These are phyloP conservation scores for Pecoramyces ruminantium DNA, from an alignment of 192 early-diverging fungal species.

Conservation along the genomic window DNA sequence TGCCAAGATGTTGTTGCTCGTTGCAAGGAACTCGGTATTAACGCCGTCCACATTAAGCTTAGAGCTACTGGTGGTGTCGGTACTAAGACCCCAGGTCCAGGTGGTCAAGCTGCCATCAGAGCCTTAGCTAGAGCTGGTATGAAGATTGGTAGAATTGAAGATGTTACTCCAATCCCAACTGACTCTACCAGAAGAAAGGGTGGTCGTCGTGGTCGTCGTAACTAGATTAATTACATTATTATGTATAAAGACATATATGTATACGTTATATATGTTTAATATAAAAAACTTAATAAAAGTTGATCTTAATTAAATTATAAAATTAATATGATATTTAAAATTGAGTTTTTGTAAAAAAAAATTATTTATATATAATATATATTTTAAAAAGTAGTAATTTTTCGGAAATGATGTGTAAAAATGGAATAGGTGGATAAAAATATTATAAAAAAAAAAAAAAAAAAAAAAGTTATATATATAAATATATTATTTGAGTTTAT, in stretches of 20 bases:
- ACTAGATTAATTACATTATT: not conserved
- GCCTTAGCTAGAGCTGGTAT: slow-evolving; percentile 96
- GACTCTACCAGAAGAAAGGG: slow-evolving; percentile 97
- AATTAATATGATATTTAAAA: too few species aligned
- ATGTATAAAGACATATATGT: not conserved
- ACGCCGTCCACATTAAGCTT: slow-evolving; percentile 97
- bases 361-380: too few species aligned
- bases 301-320: not conserved
- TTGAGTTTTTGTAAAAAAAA: too few species aligned
- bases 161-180: slow-evolving; percentile 96
- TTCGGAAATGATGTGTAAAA: too few species aligned
- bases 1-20: slow-evolving; percentile 94
- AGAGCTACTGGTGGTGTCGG: slow-evolving; percentile 99
- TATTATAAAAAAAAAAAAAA: too few species aligned
- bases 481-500: too few species aligned
- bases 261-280: not conserved
- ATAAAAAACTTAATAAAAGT: not conserved
- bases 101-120: slow-evolving; percentile 95
- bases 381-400: too few species aligned
- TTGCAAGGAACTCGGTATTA: slow-evolving; percentile 99
- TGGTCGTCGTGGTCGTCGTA: slow-evolving; percentile 99
- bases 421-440: too few species aligned
- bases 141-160: slow-evolving; percentile 98
- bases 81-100: slow-evolving; percentile 92
- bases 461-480: too few species aligned